phyloP scores from a whole-genome alignment of 1,139 yeast species.

The Diutina sp. region DNA sequence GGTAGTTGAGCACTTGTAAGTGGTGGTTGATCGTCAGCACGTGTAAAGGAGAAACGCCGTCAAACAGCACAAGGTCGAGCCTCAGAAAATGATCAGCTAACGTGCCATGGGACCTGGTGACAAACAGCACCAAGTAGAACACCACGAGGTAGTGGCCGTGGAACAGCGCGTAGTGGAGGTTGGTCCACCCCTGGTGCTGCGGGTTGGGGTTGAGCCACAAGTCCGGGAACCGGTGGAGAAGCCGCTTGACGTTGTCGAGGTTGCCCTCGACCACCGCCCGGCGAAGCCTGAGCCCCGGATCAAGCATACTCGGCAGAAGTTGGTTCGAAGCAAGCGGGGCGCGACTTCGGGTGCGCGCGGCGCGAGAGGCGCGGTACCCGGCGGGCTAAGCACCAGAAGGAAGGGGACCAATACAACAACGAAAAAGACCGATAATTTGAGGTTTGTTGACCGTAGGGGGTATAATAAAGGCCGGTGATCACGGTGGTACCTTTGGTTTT shows the following conservation, averaged over 20 bases:
- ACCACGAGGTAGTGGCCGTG: slow-evolving; percentile 74
- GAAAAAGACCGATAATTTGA: too few species aligned
- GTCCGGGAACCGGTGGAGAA: slow-evolving; percentile 63
- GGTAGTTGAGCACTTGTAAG: slow-evolving; percentile 68
- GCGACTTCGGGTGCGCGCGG: too few species aligned
- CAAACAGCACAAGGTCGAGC: slow-evolving; percentile 41
- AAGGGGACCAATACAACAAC: too few species aligned
- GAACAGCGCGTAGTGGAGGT: slow-evolving; percentile 76
- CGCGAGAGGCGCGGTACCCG: too few species aligned
- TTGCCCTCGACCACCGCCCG: slow-evolving; percentile 66
- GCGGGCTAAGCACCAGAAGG: too few species aligned
- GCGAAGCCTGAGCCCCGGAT: slow-evolving; percentile 36
- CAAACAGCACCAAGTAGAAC: slow-evolving; percentile 35
- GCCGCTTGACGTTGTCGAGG: slow-evolving; percentile 56
- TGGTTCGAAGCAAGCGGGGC: not conserved
- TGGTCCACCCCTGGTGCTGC: slow-evolving; percentile 72
- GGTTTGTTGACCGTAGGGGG: too few species aligned
- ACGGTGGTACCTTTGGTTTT: too few species aligned
- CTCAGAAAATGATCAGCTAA: slow-evolving; percentile 2
- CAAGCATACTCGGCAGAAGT: not conserved
- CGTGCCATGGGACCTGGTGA: slow-evolving; percentile 10
- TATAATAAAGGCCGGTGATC: too few species aligned
- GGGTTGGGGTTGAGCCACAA: slow-evolving; percentile 61
- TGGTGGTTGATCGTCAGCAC: slow-evolving; percentile 52
- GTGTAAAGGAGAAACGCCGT: slow-evolving; percentile 65